A percentile compares a stretch with the other conserved stretches of the same genome.
Evolutionary conservation across 352 stramenopile genomes (phyloP).

Genomic region (Globisporangium takayamanum): DNA sequence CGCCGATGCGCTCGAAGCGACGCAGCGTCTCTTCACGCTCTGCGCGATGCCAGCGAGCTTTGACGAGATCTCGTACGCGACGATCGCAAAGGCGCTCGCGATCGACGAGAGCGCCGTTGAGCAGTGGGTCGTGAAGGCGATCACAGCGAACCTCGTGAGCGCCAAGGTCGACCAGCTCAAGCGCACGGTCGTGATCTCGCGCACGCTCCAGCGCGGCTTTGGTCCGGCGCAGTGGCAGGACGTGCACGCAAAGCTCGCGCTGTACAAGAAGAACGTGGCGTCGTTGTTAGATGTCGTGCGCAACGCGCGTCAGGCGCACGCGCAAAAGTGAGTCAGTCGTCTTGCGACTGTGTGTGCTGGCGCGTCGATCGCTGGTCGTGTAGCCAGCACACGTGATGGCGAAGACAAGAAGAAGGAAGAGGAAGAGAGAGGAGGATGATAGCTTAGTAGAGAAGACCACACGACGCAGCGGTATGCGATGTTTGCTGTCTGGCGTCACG

Average conservation of each 20-base stretch:
- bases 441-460: background rate
- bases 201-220: conserved; percentile 75
- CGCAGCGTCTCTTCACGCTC: conserved; percentile 92
- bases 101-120: conserved; percentile 87
- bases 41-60: conserved; percentile 88
- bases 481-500: background rate
- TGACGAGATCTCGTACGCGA: conserved; percentile 87
- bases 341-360: too few relatives aligned
- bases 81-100: conserved; percentile 78
- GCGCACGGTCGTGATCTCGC: conserved; percentile 85
- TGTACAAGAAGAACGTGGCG: conserved; percentile 92
- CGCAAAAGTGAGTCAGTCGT: conserved; percentile 33
- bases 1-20: conserved; percentile 54
- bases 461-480: background rate
- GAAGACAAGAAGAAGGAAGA: background rate
- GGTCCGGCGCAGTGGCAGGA: conserved; percentile 87
- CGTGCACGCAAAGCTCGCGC: conserved; percentile 82
- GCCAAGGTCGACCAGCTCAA: conserved; percentile 95
- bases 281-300: conserved; percentile 83
- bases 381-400: background rate
- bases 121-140: conserved; percentile 92
- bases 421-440: background rate
- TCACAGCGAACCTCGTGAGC: conserved; percentile 85
- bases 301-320: conserved; percentile 59
- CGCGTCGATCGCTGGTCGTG: too few relatives aligned